These are phyloP conservation scores for Sherardia arvensis DNA, from an alignment of 257 asterid genomes.

Conservation along the genomic window DNA sequence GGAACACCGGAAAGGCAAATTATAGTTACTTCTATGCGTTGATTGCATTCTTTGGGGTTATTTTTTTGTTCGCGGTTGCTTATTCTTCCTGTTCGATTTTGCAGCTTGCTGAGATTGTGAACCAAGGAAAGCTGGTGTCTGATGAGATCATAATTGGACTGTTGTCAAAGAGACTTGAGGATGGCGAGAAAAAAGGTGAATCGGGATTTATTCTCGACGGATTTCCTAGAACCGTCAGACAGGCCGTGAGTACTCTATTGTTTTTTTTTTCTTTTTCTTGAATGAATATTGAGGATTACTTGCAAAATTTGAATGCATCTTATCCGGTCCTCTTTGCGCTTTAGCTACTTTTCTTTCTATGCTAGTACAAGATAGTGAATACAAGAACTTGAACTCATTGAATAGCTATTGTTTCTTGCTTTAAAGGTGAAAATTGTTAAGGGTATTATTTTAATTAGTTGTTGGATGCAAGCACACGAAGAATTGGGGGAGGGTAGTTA, in stretches of 20 bases:
- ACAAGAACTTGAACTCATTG: not conserved
- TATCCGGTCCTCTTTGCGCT: not conserved
- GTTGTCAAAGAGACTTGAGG: constrained; percentile 86
- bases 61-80: not conserved
- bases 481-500: too few relatives aligned
- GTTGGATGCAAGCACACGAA: too few relatives aligned
- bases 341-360: not conserved
- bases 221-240: constrained; percentile 91
- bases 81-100: not conserved
- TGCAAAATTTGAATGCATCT: not conserved
- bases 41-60: not conserved
- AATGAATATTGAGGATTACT: not conserved
- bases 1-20: not conserved
- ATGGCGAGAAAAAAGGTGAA: constrained; percentile 78
- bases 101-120: constrained; percentile 83
- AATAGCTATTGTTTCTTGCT: not conserved
- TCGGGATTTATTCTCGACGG: constrained; percentile 90
- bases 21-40: too few relatives aligned
- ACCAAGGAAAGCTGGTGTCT: constrained; percentile 92
- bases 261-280: not conserved
- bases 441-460: too few relatives aligned
- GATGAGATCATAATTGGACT: constrained; percentile 81
- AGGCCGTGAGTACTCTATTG: constrained; percentile 55
- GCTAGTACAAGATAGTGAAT: not conserved
- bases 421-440: too few relatives aligned